Evolutionary conservation across 768 basidiomycete species (phyloP).

Genomic region (Kwoniella shandongensis): DNA sequence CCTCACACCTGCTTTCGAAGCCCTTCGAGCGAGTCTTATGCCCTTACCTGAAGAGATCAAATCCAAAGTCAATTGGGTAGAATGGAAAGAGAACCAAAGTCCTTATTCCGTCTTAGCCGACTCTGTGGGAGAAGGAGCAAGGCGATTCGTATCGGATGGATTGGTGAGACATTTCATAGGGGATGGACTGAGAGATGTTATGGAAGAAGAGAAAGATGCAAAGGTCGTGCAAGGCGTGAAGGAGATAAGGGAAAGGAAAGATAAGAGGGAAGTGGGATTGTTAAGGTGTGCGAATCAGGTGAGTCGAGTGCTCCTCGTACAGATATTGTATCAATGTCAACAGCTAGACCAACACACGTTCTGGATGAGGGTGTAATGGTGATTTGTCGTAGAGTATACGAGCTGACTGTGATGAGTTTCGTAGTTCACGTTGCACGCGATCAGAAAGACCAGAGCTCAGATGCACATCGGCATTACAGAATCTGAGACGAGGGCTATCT

Average conservation of each 20-base stretch:
- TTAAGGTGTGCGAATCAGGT: conserved; percentile 81
- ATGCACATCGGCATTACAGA: conserved; percentile 74
- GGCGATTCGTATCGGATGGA: conserved; percentile 57
- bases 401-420: too few relatives aligned
- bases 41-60: conserved; percentile 56
- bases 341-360: too few relatives aligned
- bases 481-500: conserved; percentile 65
- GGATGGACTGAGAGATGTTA: conserved; percentile 62
- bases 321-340: not conserved
- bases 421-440: conserved; percentile 74
- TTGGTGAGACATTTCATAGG: conserved; percentile 53
- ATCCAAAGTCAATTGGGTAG: conserved; percentile 52
- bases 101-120: conserved; percentile 63
- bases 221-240: conserved; percentile 57
- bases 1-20: conserved; percentile 76
- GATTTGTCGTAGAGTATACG: too few relatives aligned
- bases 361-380: too few relatives aligned
- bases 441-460: conserved; percentile 64
- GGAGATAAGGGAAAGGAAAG: conserved; percentile 73
- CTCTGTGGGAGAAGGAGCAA: conserved; percentile 40
- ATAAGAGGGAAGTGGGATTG: conserved; percentile 66
- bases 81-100: conserved; percentile 64
- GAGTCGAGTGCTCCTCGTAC: conserved; percentile 25
- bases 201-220: conserved; percentile 51
- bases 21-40: conserved; percentile 66